phyloP scores from a whole-genome alignment of 2,329 filamentous ascomycete species.

The Aspergillus luchuensis region DNA sequence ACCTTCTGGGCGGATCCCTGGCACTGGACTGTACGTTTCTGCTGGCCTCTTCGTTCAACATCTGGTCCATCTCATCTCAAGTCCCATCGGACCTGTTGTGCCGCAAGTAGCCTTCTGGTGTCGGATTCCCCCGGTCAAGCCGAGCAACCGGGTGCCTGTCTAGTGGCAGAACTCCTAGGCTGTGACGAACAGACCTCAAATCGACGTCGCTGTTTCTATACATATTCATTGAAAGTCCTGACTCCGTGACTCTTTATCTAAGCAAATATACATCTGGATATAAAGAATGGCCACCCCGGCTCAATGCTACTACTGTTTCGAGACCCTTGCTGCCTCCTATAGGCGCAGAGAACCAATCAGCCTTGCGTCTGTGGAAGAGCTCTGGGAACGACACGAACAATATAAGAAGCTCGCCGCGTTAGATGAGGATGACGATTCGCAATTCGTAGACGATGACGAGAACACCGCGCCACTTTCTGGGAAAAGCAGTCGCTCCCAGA shows the following conservation, averaged over 20 bases:
- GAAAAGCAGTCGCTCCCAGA: conserved; percentile 19
- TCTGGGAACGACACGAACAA: conserved; percentile 61
- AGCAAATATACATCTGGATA: neutral
- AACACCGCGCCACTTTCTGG: neutral
- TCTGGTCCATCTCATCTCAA: conserved; percentile 5
- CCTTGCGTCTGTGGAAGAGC: conserved; percentile 69
- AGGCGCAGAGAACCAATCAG: conserved; percentile 67
- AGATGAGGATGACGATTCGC: conserved; percentile 24
- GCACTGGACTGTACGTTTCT: conserved; percentile 8
- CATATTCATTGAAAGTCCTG: neutral
- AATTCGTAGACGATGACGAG: conserved; percentile 27
- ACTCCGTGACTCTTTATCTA: neutral
- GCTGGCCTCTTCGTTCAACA: conserved; percentile 1
- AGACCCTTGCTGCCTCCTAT: conserved; percentile 75
- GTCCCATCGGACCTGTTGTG: neutral
- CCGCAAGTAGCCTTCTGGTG: conserved; percentile 11
- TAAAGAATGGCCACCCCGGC: conserved; percentile 73
- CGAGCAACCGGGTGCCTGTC: conserved; percentile 1
- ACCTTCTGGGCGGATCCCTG: conserved; percentile 4
- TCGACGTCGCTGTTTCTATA: neutral
- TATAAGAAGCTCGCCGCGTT: conserved; percentile 42
- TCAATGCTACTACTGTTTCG: conserved; percentile 94
- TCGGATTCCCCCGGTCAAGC: conserved; percentile 1
- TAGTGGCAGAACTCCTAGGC: conserved; percentile 10
- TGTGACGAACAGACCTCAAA: neutral